Evolutionary conservation across 768 basidiomycete genomes (phyloP).

Genomic region (Rhizopogon rudus): DNA sequence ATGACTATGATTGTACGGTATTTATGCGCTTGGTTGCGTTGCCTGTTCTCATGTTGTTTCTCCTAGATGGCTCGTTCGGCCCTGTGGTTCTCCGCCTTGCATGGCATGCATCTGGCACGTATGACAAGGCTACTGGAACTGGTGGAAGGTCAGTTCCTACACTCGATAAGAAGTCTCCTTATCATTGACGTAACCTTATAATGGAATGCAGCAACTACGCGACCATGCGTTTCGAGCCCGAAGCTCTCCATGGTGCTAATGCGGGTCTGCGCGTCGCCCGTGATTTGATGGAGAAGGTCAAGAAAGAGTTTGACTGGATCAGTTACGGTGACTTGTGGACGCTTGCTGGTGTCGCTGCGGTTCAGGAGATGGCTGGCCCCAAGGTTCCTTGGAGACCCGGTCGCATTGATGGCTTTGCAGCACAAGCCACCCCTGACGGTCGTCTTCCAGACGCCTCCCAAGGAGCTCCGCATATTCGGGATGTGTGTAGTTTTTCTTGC

Average conservation of each 20-base stretch:
- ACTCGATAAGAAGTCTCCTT: background rate
- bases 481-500: conserved; percentile 31
- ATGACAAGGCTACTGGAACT: conserved; percentile 71
- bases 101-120: conserved; percentile 94
- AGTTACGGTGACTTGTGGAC: conserved; percentile 98
- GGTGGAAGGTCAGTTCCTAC: conserved; percentile 64
- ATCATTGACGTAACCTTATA: conserved; percentile 7
- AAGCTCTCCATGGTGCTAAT: conserved; percentile 80
- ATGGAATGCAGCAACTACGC: conserved; percentile 77
- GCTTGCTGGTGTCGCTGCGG: conserved; percentile 85
- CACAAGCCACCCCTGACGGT: conserved; percentile 78
- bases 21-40: background rate
- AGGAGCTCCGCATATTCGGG: conserved; percentile 80
- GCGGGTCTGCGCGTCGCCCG: conserved; percentile 80
- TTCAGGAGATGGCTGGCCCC: conserved; percentile 93
- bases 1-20: conserved; percentile 73
- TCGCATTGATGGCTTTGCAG: conserved; percentile 78
- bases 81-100: conserved; percentile 87
- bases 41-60: conserved; percentile 1
- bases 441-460: conserved; percentile 86
- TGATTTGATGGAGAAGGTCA: conserved; percentile 77
- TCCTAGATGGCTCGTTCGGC: conserved; percentile 79
- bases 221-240: conserved; percentile 96
- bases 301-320: conserved; percentile 89
- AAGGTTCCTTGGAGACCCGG: conserved; percentile 93